A percentile compares a stretch with the other conserved stretches of the same genome.
These are phyloP conservation scores for Aspergillus sp. DNA, from an alignment of 2,329 filamentous ascomycete genomes.

Conservation along the genomic window DNA sequence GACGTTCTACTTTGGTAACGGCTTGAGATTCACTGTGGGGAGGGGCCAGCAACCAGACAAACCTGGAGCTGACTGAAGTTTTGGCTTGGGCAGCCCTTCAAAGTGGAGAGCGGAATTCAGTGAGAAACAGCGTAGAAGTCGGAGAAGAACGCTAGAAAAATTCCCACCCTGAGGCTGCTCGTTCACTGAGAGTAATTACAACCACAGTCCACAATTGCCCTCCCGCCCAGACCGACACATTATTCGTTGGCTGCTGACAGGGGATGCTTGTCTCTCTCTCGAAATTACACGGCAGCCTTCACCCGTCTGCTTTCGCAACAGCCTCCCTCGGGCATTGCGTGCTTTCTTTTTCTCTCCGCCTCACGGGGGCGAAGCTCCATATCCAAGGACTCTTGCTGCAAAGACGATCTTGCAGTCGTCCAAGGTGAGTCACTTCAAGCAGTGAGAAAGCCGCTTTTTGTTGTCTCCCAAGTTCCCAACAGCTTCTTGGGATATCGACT, in stretches of 20 bases:
- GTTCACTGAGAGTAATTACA: background rate
- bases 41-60: background rate
- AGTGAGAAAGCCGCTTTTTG: background rate
- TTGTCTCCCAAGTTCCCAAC: background rate
- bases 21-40: background rate
- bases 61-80: too few relatives aligned
- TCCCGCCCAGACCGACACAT: constrained; percentile 6
- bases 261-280: constrained; percentile 15
- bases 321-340: constrained; percentile 15
- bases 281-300: constrained; percentile 9
- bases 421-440: background rate
- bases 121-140: constrained; percentile 23
- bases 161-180: constrained; percentile 13
- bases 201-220: too few relatives aligned
- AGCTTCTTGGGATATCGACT: background rate
- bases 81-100: too few relatives aligned
- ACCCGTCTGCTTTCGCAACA: constrained; percentile 9
- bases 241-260: constrained; percentile 11
- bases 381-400: background rate
- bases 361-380: background rate
- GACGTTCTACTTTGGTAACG: background rate
- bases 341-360: constrained; percentile 6
- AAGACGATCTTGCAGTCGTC: background rate
- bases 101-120: constrained; percentile 18
- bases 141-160: constrained; percentile 31